These are phyloP conservation scores for Hymenochaete sp. DNA, from an alignment of 1,284 basidiomycete genomes.

Conservation along the genomic window DNA sequence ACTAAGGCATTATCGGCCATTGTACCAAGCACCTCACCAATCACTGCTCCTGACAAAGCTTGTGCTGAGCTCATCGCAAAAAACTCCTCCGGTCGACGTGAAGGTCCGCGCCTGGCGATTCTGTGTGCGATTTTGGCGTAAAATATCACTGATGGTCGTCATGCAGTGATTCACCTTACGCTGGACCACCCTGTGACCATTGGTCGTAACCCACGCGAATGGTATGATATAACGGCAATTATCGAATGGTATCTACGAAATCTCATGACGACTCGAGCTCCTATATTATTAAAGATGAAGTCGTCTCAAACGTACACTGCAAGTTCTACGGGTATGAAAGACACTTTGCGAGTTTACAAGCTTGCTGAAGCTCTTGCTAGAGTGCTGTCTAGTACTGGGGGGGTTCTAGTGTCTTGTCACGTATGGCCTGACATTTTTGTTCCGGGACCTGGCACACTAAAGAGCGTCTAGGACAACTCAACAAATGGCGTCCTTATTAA, in stretches of 20 bases:
- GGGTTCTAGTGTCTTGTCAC: conserved; percentile 68
- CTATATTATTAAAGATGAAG: conserved; percentile 40
- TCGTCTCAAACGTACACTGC: conserved; percentile 64
- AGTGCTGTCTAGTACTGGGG: conserved; percentile 59
- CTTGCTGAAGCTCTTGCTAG: conserved; percentile 27
- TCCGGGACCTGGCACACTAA: background rate
- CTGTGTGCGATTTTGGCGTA: background rate
- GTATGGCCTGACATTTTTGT: conserved; percentile 27
- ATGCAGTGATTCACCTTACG: conserved; percentile 45
- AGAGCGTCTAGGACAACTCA: conserved; percentile 51
- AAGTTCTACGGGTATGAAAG: conserved; percentile 62
- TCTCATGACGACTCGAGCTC: conserved; percentile 28
- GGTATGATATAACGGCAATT: too few relatives aligned
- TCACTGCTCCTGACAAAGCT: background rate
- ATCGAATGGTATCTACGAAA: background rate
- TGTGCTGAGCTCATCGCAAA: conserved; percentile 14
- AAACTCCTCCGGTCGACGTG: conserved; percentile 9
- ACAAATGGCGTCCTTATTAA: conserved; percentile 73
- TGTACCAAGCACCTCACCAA: background rate
- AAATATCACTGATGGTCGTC: background rate
- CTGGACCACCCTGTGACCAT: conserved; percentile 56
- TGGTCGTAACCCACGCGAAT: conserved; percentile 48
- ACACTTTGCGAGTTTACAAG: conserved; percentile 3
- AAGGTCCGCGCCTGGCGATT: conserved; percentile 8
- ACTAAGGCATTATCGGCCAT: background rate